phyloP scores from a whole-genome alignment of 2,329 filamentous ascomycete species.

The Coniochaeta ligniaria region DNA sequence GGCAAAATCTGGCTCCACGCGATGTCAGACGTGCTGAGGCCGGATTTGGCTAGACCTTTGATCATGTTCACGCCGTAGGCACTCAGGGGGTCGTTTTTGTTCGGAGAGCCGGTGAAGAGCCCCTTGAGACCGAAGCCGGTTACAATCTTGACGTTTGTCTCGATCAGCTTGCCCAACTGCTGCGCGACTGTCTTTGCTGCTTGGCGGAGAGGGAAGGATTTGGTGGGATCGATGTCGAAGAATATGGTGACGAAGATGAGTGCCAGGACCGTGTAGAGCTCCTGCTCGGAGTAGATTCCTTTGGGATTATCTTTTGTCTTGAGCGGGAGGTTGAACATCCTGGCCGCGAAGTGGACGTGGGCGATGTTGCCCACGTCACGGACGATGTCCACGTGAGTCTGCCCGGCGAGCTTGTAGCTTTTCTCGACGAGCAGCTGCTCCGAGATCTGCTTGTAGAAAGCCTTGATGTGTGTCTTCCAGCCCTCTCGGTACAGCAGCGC shows the following conservation, averaged over 20 bases:
- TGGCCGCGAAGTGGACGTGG: constrained; percentile 56
- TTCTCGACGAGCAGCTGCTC: constrained; percentile 56
- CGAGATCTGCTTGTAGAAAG: constrained; percentile 59
- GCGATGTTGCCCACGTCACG: constrained; percentile 63
- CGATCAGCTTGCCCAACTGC: constrained; percentile 54
- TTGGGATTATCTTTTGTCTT: constrained; percentile 54
- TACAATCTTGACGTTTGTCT: constrained; percentile 57
- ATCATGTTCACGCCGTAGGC: constrained; percentile 61
- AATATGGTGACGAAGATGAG: constrained; percentile 61
- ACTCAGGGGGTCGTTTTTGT: constrained; percentile 47
- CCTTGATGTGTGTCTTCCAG: constrained; percentile 56
- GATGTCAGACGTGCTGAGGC: constrained; percentile 57
- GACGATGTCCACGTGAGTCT: constrained; percentile 63
- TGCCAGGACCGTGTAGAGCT: constrained; percentile 55
- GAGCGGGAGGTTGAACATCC: constrained; percentile 58
- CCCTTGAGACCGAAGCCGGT: constrained; percentile 37
- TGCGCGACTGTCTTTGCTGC: constrained; percentile 48
- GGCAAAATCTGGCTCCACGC: constrained; percentile 66
- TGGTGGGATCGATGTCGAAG: constrained; percentile 58
- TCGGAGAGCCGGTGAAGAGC: constrained; percentile 41
- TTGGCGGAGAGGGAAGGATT: constrained; percentile 57
- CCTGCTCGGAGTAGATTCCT: constrained; percentile 48
- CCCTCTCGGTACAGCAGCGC: constrained; percentile 53
- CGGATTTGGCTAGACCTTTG: constrained; percentile 55
- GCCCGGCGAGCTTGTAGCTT: constrained; percentile 52